A percentile compares a stretch with the other conserved stretches of the same genome.
Evolutionary conservation across 495 filamentous ascomycete species (phyloP).

Genomic region (Bryoglossum gracile): DNA sequence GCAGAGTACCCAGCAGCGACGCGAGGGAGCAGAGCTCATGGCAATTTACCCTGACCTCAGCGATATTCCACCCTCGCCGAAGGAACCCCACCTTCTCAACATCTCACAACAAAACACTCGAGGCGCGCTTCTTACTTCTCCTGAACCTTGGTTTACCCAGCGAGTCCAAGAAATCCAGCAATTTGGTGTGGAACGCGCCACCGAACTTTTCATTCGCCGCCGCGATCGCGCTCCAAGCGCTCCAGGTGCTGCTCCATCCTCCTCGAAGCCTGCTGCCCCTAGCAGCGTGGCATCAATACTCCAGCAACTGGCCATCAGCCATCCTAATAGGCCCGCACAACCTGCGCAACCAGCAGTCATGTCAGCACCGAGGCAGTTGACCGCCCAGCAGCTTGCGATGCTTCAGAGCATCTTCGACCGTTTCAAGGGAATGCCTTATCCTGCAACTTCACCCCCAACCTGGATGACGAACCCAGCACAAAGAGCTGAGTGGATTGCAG

Average conservation of each 20-base stretch:
- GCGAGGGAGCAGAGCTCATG: conserved; percentile 76
- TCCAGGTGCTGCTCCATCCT: background rate
- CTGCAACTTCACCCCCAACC: conserved; percentile 27
- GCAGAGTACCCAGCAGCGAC: conserved; percentile 57
- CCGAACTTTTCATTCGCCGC: conserved; percentile 7
- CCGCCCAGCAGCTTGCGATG: conserved; percentile 2
- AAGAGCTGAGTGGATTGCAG: conserved; percentile 27
- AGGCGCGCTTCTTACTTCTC: conserved; percentile 7
- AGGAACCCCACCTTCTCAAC: conserved; percentile 42
- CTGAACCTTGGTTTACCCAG: conserved; percentile 19
- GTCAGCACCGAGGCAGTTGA: conserved; percentile 5
- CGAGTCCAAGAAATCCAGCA: conserved; percentile 16
- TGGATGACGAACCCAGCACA: conserved; percentile 25
- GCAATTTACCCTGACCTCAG: conserved; percentile 65
- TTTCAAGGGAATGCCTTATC: conserved; percentile 28
- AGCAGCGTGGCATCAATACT: conserved; percentile 3
- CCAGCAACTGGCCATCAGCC: conserved; percentile 10
- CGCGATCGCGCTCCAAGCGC: conserved; percentile 3
- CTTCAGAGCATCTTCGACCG: conserved; percentile 16
- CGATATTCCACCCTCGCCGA: conserved; percentile 71
- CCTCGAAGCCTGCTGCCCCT: background rate
- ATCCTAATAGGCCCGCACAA: background rate
- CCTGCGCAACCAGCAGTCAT: background rate
- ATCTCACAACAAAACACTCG: conserved; percentile 2
- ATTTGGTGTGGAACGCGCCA: conserved; percentile 18